Base-by-base conservation (phyloP, 2,329 filamentous ascomycete genomes). In the Dactylellina drechsleri region DNA sequence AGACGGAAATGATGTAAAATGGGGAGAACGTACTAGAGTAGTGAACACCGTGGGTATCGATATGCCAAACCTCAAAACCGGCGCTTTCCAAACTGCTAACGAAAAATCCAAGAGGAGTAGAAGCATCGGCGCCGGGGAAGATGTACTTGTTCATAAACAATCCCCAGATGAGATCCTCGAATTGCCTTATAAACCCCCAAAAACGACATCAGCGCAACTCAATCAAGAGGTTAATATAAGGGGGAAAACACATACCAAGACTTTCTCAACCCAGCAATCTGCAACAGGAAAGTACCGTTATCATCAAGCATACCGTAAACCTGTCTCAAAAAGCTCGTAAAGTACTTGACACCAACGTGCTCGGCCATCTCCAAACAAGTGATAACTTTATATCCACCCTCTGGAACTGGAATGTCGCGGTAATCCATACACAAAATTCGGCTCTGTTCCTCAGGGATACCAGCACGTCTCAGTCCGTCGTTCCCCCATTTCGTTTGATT, bases 121-220 rank as follows among this genome's bases (percentile, higher is more conserved):
- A 96, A 61, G 95, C 95, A 82, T 98, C 95, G 60, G 95, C 95
- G 82, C 95, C 95, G 40, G 93, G 95, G 88, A 98, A 98, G 82
- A 98, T 87, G 84, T 98, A 97, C 86, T 97, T 97, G 90, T 98
- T 98, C 93, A 98, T 96, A 87, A 97, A 98, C 54, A 98, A 87
- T 82, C 95, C 95, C 95, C 95, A 98, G 83, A 94, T 91, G 60
- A 97, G 87, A 84, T 98, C 94, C 86, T 98, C 73, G 62, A 67
- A 76, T 74, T 72, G 61, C 60, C 66, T 67, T 57, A 52, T 5
- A 6, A 47, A 47, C 1, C 43, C 41, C 43, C 13, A n/a, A 12
- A 43, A n/a, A 15, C 43, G 6, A 13, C 7, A 16, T n/a, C 7
- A n/a, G 15, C 43, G n/a, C 43, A 1, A n/a, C 15, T 47, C 45